Evolutionary conservation across 805 yeast genomes (phyloP), one percentile per base, ranked within the genome.

Genomic region (Kregervanrija fluxuum): DNA sequence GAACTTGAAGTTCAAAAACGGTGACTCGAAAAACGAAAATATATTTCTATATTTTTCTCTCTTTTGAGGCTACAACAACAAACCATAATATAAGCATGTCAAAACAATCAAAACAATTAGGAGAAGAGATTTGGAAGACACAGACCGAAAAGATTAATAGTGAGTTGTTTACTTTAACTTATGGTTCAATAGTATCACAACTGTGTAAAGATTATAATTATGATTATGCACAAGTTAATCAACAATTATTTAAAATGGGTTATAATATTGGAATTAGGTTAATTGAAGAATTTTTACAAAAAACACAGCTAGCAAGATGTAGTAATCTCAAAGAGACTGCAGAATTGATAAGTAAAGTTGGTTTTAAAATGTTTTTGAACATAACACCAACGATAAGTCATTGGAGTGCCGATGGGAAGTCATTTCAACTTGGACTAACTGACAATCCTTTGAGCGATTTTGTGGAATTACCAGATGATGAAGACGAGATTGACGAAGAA

Each of bases 381-480:
- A 77, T 87, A 12, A 75, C 80, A 11, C 99, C 99, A 1, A 65
- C 73, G 1, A 47, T 61, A 13, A 41, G 80, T 34, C 81, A 80
- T 60, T 88, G 95, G 95, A 69, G 88, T 2, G 59, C 70, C 2
- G 96, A 86, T 57, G 79, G 78, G 44, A 84, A 82, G 56, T 74
- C 82, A 42, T 91, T 88, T 62, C 77, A 84, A 40, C 67, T 91
- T 33, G 68, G 85, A 2, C 63, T 91, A 16, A 77, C 74, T 12
- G 97, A 91, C 45, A 93, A 93, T 59, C 98, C 98, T 30, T 71
- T 93, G 53, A 84, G 93, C 10, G 97, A 91, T 60, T 93, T 90
- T 68, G 99, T 93, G 3, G 98, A 93, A 62, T 71, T 93, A 40
- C 97, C 97, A 0, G 81, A 77, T 59, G 95, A 85, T 54, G 15